Evolutionary conservation across 495 filamentous ascomycete genomes (phyloP), one percentile per base, ranked within the genome.

Genomic region (Neurospora sp.): DNA sequence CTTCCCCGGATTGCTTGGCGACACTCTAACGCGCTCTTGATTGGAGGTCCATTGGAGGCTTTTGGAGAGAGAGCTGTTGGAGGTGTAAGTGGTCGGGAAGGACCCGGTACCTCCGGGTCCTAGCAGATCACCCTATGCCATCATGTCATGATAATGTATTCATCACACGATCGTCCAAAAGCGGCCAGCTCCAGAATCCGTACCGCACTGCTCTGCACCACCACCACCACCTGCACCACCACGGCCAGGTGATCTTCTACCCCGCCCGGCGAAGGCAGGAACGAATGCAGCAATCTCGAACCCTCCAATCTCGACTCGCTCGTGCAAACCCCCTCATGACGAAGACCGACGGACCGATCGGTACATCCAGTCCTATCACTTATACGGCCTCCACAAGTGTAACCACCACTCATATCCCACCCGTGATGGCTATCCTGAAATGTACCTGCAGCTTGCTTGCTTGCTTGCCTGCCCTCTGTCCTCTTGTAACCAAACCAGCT

Each of bases 81-180:
- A 61, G 12, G 10, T 61, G 22, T 31, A 16, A 61, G 53, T 65
- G 53, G 53, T 18, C 14, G 31, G 53, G 27, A 65, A 65, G 53
- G 53, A 35, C 53, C 53, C 31, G 27, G 53, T 65, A 65, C 53
- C 53, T 61, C 53, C 53, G 53, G 53, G 53, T 61, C 27, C 53
- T 61, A 61, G 53, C 53, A 61, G 53, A 16, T 65, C 53, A 35
- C 3, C 71, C 75, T 74, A 73, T 70, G 39, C 38, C 39, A 72
- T 78, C 78, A 75, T 80, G 72, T 77, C 77, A 77, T 80, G 72
- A 77, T 79, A 76, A 80, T 80, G 78, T 80, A 79, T 78, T 79
- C 71, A 78, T 80, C 78, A 80, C 77, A 78, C 77, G 78, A 80
- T 80, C 73, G 68, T 68, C 71, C 68, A 8, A 68, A 69, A 59